A percentile compares a stretch with the other conserved stretches of the same genome.
These are phyloP conservation scores for Talaromyces sp. DNA, from an alignment of 2,329 filamentous ascomycete genomes.

Conservation along the genomic window DNA sequence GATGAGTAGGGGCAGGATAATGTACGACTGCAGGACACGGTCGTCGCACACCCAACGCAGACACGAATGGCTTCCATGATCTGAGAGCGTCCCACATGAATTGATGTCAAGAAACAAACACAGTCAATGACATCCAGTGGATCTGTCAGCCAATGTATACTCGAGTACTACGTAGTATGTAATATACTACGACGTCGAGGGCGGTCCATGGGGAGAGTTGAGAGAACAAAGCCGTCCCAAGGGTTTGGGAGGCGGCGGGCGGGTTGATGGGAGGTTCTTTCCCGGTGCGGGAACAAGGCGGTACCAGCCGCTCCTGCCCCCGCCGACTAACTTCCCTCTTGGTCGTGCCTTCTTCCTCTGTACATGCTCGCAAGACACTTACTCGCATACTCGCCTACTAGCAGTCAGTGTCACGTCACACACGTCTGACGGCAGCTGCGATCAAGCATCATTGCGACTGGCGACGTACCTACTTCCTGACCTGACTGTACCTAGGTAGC, in stretches of 20 bases:
- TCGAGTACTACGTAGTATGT: no score
- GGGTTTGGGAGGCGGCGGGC: slow-evolving; percentile 16
- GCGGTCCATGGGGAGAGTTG: not conserved
- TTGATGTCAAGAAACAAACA: not conserved
- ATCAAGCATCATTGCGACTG: not conserved
- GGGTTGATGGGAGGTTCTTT: slow-evolving; percentile 9
- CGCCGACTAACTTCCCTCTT: not conserved
- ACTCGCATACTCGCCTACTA: no score
- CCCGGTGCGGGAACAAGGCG: slow-evolving; percentile 6
- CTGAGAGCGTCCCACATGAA: not conserved
- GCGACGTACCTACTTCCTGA: no score
- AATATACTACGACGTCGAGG: not conserved
- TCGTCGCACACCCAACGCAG: not conserved
- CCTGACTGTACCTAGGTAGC: no score
- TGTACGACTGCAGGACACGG: not conserved
- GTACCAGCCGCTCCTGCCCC: slow-evolving; percentile 4
- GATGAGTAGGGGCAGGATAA: not conserved
- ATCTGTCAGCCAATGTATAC: not conserved
- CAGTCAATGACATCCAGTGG: not conserved
- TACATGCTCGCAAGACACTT: not conserved
- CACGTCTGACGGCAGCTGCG: not conserved
- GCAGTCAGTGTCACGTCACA: not conserved
- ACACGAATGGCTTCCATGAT: not conserved
- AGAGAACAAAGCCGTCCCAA: slow-evolving; percentile 11
- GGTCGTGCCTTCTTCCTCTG: not conserved